Evolutionary conservation across 805 yeast species (phyloP).

Genomic region (Metschnikowia vanudenii): DNA sequence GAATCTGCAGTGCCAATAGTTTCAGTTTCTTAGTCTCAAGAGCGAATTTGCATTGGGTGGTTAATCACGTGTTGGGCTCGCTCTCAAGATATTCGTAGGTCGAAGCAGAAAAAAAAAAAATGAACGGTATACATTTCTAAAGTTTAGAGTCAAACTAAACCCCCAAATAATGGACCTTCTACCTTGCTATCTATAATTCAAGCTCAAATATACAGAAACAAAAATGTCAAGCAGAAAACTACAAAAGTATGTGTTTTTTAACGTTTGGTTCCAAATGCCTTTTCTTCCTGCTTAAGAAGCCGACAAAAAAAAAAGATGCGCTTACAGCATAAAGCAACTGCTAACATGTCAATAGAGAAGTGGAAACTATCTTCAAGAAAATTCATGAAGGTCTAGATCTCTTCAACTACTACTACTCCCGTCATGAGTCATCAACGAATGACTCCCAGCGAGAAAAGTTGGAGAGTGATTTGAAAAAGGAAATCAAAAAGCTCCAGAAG

Average conservation of each 20-base stretch:
- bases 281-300: background rate
- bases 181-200: slow-evolving; percentile 13
- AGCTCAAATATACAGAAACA: slow-evolving; percentile 1
- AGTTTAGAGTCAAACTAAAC: slow-evolving; percentile 1
- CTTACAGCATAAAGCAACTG: background rate
- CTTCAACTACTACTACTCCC: slow-evolving; percentile 44
- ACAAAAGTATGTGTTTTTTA: slow-evolving; percentile 20
- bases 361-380: slow-evolving; percentile 43
- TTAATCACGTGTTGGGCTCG: slow-evolving; percentile 10
- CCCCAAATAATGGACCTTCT: slow-evolving; percentile 19
- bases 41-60: slow-evolving; percentile 2
- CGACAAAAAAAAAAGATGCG: background rate
- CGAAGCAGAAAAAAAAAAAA: slow-evolving; percentile 15
- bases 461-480: slow-evolving; percentile 45
- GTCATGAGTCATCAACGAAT: slow-evolving; percentile 39
- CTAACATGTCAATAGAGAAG: slow-evolving; percentile 31
- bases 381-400: slow-evolving; percentile 46
- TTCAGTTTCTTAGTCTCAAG: background rate
- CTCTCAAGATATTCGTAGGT: slow-evolving; percentile 4
- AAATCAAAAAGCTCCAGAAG: slow-evolving; percentile 45
- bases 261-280: background rate
- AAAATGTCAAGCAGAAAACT: slow-evolving; percentile 23
- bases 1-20: background rate
- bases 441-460: slow-evolving; percentile 45
- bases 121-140: background rate